phyloP scores from a whole-genome alignment of 305 asterid genomes.

The Lippia alba region DNA sequence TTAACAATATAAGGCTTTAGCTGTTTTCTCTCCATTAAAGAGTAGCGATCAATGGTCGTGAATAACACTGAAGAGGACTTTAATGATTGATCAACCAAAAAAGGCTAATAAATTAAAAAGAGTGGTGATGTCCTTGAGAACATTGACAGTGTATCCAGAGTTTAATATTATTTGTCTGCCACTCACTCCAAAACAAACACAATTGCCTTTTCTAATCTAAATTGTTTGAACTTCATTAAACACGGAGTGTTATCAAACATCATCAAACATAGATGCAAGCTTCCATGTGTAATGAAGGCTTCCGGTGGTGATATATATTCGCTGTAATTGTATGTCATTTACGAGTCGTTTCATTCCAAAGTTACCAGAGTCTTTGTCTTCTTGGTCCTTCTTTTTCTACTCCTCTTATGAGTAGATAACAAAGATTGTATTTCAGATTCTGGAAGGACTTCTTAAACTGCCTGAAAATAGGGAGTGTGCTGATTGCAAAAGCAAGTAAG shows the following conservation, averaged over 20 bases:
- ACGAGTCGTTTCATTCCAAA: slow-evolving; percentile 9
- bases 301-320: neutral
- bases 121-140: neutral
- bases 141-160: no score
- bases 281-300: neutral
- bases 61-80: neutral
- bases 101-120: neutral
- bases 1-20: neutral
- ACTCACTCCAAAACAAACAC: neutral
- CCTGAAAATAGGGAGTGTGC: slow-evolving; percentile 99
- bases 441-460: slow-evolving; percentile 98
- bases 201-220: neutral
- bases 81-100: neutral
- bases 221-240: no score
- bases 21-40: neutral
- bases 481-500: slow-evolving; percentile 98
- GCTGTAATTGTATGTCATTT: neutral
- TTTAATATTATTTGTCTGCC: no score
- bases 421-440: slow-evolving; percentile 58
- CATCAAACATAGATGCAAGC: neutral
- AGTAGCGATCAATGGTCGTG: neutral
- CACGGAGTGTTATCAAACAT: no score
- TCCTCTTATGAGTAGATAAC: slow-evolving; percentile 17
- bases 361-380: slow-evolving; percentile 16
- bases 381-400: slow-evolving; percentile 14